Percentiles rank a stretch among this genome's conserved stretches.
These are phyloP conservation scores for Solanum bukasovii DNA, from an alignment of 257 asterid genomes.

Conservation along the genomic window DNA sequence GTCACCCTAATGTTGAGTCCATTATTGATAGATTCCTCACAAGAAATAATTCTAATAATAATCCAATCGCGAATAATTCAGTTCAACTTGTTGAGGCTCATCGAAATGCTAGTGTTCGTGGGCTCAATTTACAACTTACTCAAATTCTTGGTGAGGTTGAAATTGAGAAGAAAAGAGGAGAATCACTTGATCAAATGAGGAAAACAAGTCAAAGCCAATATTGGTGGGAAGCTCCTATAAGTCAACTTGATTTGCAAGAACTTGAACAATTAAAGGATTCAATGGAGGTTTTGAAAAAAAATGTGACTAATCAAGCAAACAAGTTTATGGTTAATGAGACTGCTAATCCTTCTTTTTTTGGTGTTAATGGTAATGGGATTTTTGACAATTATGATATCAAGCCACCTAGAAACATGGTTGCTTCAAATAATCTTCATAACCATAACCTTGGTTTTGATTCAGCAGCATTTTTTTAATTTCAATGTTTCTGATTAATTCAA, in stretches of 20 bases:
- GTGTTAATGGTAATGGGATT: background rate
- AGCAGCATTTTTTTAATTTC: conserved; percentile 22
- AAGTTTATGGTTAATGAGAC: conserved; percentile 18
- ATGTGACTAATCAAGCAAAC: conserved; percentile 15
- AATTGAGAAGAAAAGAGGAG: conserved; percentile 47
- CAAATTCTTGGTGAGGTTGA: conserved; percentile 42
- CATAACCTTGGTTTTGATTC: conserved; percentile 35
- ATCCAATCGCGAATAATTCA: conserved; percentile 4
- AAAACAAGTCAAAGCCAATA: conserved; percentile 23
- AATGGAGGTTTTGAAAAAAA: conserved; percentile 54
- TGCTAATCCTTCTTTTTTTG: conserved; percentile 6
- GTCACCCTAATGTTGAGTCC: conserved; percentile 58
- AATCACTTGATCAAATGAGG: conserved; percentile 35
- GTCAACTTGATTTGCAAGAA: conserved; percentile 34
- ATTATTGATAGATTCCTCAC: conserved; percentile 34
- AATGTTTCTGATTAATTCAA: background rate
- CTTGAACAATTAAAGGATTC: conserved; percentile 43
- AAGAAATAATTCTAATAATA: background rate
- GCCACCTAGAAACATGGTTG: conserved; percentile 14
- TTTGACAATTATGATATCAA: conserved; percentile 40
- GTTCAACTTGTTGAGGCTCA: conserved; percentile 38
- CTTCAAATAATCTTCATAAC: background rate
- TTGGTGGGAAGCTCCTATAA: conserved; percentile 66
- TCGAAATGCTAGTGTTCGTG: conserved; percentile 34
- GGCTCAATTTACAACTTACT: conserved; percentile 45